phyloP scores from a whole-genome alignment of 75 land plant species.

The Gnetum montanum region DNA sequence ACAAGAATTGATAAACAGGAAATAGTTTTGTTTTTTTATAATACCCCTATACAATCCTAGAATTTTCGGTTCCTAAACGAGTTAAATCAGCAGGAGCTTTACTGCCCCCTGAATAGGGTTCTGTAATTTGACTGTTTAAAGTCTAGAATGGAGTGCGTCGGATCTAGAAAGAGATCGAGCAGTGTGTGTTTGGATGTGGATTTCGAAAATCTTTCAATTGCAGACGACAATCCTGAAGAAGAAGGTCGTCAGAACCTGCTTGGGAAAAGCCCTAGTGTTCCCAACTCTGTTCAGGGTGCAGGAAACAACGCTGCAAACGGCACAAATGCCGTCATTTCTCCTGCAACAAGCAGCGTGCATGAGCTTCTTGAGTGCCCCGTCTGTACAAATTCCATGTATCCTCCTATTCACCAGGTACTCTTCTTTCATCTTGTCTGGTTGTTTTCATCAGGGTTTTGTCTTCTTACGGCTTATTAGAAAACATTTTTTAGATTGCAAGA shows the following conservation, averaged over 20 bases:
- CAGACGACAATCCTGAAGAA: background rate
- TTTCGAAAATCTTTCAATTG: constrained; percentile 3
- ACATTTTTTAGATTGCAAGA: no score
- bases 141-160: constrained; percentile 6
- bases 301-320: background rate
- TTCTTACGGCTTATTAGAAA: no score
- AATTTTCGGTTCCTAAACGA: no score
- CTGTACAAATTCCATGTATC: constrained; percentile 92
- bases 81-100: no score
- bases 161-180: constrained; percentile 4
- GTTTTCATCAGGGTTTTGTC: background rate
- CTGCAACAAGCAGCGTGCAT: constrained; percentile 77
- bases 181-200: constrained; percentile 4
- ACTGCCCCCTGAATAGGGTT: no score
- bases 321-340: background rate
- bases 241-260: background rate
- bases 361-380: constrained; percentile 89
- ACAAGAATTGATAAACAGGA: no score
- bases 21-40: no score
- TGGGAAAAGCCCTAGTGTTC: background rate
- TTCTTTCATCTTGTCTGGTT: background rate
- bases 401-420: constrained; percentile 80
- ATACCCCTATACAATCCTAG: no score
- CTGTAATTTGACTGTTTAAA: no score
- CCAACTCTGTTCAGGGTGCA: background rate